Percentiles rank a stretch among this genome's conserved stretches.
Evolutionary conservation across 495 filamentous ascomycete genomes (phyloP).

Genomic region (Lepidopterella palustris): DNA sequence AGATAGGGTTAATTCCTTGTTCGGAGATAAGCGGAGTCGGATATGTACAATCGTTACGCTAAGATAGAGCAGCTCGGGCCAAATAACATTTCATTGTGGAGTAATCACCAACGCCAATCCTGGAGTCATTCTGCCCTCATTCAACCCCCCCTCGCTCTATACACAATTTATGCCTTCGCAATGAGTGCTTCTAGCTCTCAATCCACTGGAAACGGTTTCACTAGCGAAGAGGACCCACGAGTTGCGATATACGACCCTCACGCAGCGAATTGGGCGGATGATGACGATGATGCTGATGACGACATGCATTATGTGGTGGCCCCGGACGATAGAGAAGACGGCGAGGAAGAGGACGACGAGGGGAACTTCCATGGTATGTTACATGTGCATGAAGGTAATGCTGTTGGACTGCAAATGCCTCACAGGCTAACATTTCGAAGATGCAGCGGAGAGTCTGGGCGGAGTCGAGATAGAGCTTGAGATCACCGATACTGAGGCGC

Average conservation of each 20-base stretch:
- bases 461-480: slow-evolving; percentile 16
- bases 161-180: not conserved
- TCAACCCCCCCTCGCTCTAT: not conserved
- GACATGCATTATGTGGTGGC: slow-evolving; percentile 26
- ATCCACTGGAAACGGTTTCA: not conserved
- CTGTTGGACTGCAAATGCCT: not conserved
- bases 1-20: too few relatives aligned
- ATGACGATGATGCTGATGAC: slow-evolving; percentile 23
- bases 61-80: not conserved
- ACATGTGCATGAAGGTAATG: not conserved
- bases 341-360: slow-evolving; percentile 9
- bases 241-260: slow-evolving; percentile 18
- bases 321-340: slow-evolving; percentile 12
- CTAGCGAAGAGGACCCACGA: slow-evolving; percentile 15
- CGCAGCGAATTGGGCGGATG: slow-evolving; percentile 1
- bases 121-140: not conserved
- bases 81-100: not conserved
- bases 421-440: not conserved
- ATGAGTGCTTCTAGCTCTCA: slow-evolving; percentile 16
- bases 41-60: too few relatives aligned
- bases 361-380: slow-evolving; percentile 7
- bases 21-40: not conserved
- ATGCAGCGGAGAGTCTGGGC: slow-evolving; percentile 13
- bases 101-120: not conserved
- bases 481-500: slow-evolving; percentile 14